phyloP scores from a whole-genome alignment of 495 filamentous ascomycete genomes.

The Lasiosphaeria miniovina region DNA sequence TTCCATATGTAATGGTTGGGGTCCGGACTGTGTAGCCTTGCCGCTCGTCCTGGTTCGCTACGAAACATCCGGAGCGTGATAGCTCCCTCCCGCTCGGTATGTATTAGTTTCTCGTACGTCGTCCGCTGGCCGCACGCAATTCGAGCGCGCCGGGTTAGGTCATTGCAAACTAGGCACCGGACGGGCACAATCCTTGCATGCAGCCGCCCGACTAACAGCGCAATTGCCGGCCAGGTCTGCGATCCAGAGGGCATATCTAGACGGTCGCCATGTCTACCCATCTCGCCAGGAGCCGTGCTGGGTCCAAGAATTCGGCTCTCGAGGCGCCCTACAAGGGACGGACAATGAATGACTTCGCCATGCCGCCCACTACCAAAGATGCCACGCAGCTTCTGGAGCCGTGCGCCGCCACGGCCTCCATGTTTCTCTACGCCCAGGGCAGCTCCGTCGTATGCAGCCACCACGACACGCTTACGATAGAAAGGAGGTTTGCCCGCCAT shows the following conservation, averaged over 20 bases:
- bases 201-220: conserved; percentile 23
- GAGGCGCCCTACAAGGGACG: conserved; percentile 43
- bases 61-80: conserved; percentile 22
- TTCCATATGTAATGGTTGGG: conserved; percentile 48
- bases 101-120: conserved; percentile 25
- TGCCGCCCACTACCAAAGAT: conserved; percentile 51
- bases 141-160: conserved; percentile 9
- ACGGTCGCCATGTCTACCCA: conserved; percentile 41
- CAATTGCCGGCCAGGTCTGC: conserved; percentile 18
- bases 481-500: conserved; percentile 82
- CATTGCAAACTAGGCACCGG: conserved; percentile 13
- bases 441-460: conserved; percentile 75
- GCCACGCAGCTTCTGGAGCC: conserved; percentile 64
- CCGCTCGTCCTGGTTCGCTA: conserved; percentile 39
- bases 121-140: background rate
- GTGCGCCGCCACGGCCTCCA: conserved; percentile 80
- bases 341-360: conserved; percentile 44
- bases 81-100: conserved; percentile 30
- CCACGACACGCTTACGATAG: conserved; percentile 88
- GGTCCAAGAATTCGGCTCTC: conserved; percentile 51
- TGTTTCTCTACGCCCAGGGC: conserved; percentile 83
- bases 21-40: conserved; percentile 46
- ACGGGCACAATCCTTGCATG: conserved; percentile 17
- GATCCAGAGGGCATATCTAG: conserved; percentile 29
- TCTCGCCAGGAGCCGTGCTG: conserved; percentile 57